phyloP scores from a whole-genome alignment of 208 protist genomes.

The Acanthamoeba royreba region DNA sequence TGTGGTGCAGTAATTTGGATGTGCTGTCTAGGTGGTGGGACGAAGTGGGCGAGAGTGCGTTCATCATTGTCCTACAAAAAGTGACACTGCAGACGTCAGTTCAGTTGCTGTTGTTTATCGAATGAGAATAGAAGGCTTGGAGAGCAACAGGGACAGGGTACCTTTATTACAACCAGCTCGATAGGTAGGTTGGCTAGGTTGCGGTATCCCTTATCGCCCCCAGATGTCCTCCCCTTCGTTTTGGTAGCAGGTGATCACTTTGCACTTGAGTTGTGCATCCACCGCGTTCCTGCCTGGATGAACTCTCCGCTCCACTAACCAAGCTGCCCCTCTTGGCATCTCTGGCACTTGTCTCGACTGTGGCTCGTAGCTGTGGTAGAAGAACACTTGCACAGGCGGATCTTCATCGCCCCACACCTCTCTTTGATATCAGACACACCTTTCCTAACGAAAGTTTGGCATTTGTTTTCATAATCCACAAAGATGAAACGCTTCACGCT shows the following conservation, averaged over 20 bases:
- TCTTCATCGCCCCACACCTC: neutral
- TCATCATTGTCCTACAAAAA: no score
- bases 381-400: neutral
- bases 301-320: neutral
- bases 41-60: no score
- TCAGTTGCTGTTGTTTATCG: no score
- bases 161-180: no score
- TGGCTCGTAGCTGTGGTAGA: neutral
- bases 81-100: no score
- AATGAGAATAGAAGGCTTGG: no score
- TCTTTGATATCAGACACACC: neutral
- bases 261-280: neutral
- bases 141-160: no score
- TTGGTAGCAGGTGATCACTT: neutral
- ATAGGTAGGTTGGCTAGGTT: no score
- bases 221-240: neutral
- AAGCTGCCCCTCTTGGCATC: neutral
- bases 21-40: no score
- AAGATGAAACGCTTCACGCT: neutral
- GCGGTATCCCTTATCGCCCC: no score
- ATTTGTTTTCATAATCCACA: neutral
- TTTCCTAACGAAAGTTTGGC: neutral
- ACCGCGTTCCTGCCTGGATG: neutral
- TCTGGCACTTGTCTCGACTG: neutral
- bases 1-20: no score